Conservation (phyloP, 192 early-diverging fungal genomes). For the Chytriomyces hyalinus region DNA sequence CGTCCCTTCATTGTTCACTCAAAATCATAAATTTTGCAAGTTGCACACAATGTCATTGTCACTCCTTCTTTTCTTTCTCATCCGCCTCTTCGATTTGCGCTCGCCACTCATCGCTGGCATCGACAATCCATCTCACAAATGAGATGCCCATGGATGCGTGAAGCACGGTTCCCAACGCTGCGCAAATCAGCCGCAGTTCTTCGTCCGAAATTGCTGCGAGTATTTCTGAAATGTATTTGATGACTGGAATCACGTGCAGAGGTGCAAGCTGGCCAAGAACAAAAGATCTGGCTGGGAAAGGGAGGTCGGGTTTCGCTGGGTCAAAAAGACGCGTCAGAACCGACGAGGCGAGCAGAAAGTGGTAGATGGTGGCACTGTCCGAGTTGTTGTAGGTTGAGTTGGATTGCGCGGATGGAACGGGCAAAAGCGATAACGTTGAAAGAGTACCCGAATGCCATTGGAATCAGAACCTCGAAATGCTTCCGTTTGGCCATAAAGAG, state of each 20-base stretch:
- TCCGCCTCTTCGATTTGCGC: no score
- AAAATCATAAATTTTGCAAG: no score
- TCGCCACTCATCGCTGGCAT: conserved; percentile 10
- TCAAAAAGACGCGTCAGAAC: neutral
- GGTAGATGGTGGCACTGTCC: neutral
- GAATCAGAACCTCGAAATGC: neutral
- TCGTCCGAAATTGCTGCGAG: neutral
- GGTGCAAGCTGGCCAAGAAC: neutral
- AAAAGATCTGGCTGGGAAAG: neutral
- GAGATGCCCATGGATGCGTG: conserved; percentile 11
- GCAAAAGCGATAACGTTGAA: neutral
- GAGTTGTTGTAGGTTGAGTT: neutral
- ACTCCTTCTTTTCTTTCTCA: no score
- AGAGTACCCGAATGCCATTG: conserved; percentile 3
- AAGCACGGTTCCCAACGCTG: neutral
- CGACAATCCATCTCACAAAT: conserved; percentile 1
- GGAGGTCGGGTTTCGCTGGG: neutral
- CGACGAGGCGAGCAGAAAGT: conserved; percentile 8
- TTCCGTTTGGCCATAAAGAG: conserved; percentile 4
- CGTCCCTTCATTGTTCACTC: no score
- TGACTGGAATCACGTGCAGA: neutral
- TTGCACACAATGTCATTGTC: no score
- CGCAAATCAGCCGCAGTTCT: neutral
- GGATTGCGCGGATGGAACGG: neutral
- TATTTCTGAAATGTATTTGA: neutral